Percentiles rank a stretch among this genome's conserved stretches.
These are phyloP conservation scores for Podospora pseudocomata DNA, from an alignment of 495 filamentous ascomycete species.

Conservation along the genomic window DNA sequence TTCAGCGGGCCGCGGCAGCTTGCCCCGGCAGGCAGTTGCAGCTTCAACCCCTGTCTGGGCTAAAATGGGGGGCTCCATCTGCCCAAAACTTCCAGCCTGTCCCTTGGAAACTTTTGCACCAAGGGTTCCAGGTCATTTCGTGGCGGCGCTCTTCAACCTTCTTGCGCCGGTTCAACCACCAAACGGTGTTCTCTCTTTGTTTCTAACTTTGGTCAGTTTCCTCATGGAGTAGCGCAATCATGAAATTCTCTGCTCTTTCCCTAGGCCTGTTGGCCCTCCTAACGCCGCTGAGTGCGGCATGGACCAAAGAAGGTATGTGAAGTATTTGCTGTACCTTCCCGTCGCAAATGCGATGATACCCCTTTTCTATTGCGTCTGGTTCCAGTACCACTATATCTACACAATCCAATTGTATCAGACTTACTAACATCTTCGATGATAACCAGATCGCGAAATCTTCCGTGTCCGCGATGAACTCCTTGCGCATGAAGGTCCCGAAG, in stretches of 20 bases:
- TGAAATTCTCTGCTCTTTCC: slow-evolving; percentile 51
- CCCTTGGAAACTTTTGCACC: slow-evolving; percentile 7
- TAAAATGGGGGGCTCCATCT: slow-evolving; percentile 12
- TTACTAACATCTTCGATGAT: slow-evolving; percentile 12
- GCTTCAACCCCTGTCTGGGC: slow-evolving; percentile 2
- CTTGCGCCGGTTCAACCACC: slow-evolving; percentile 3
- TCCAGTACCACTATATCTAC: not conserved
- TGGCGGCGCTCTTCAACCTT: not conserved
- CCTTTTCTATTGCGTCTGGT: not conserved
- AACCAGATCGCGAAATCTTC: slow-evolving; percentile 93
- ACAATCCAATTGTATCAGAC: not conserved
- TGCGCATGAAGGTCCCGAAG: slow-evolving; percentile 67
- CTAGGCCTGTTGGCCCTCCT: slow-evolving; percentile 56
- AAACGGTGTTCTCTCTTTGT: not conserved
- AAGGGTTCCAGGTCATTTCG: not conserved
- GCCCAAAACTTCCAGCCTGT: slow-evolving; percentile 21
- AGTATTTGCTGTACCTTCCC: not conserved
- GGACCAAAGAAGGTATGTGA: slow-evolving; percentile 75
- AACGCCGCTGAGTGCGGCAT: slow-evolving; percentile 63
- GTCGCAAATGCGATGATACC: not conserved
- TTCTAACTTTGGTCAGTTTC: slow-evolving; percentile 1
- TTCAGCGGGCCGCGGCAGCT: slow-evolving; percentile 2
- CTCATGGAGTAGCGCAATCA: slow-evolving; percentile 37
- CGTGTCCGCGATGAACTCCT: slow-evolving; percentile 81
- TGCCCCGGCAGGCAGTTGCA: not conserved